Evolutionary conservation across 768 basidiomycete species (phyloP).

Genomic region (Boletus tylopilopsis): DNA sequence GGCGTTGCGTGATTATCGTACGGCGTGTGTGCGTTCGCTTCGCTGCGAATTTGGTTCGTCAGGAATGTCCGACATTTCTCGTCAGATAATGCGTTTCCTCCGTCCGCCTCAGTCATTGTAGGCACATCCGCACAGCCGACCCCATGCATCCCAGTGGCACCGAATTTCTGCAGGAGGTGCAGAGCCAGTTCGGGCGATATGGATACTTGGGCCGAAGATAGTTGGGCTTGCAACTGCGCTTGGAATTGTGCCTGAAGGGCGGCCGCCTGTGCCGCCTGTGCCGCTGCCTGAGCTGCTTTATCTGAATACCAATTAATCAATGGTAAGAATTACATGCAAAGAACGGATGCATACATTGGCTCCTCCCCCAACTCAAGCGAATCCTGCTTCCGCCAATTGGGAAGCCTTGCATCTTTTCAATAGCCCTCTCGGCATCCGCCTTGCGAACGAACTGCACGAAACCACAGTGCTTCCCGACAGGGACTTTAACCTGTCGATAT

Average conservation of each 20-base stretch:
- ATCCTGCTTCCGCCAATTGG: constrained; percentile 91
- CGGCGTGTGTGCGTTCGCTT: constrained; percentile 13
- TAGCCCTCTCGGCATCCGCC: constrained; percentile 86
- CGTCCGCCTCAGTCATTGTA: constrained; percentile 8
- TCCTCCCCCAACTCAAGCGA: constrained; percentile 88
- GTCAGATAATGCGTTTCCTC: constrained; percentile 18
- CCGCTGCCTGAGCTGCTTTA: constrained; percentile 88
- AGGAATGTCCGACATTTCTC: constrained; percentile 23
- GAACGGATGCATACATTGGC: constrained; percentile 61
- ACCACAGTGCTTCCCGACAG: constrained; percentile 91
- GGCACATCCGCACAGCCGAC: constrained; percentile 8
- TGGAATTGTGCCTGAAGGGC: constrained; percentile 52
- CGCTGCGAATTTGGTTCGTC: constrained; percentile 17
- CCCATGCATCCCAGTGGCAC: constrained; percentile 38
- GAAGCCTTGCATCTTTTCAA: constrained; percentile 96
- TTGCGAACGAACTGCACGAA: constrained; percentile 95
- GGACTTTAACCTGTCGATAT: constrained; percentile 79
- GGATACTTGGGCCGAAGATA: constrained; percentile 20
- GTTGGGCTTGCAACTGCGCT: constrained; percentile 34
- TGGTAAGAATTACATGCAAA: neutral
- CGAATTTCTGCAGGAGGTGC: constrained; percentile 56
- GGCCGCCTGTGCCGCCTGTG: constrained; percentile 75
- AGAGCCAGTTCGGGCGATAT: constrained; percentile 63
- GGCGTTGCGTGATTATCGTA: constrained; percentile 24
- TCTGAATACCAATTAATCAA: constrained; percentile 40